Conservation (phyloP, 2,329 filamentous ascomycete species). For the Neopestalotiopsis clavispora region DNA sequence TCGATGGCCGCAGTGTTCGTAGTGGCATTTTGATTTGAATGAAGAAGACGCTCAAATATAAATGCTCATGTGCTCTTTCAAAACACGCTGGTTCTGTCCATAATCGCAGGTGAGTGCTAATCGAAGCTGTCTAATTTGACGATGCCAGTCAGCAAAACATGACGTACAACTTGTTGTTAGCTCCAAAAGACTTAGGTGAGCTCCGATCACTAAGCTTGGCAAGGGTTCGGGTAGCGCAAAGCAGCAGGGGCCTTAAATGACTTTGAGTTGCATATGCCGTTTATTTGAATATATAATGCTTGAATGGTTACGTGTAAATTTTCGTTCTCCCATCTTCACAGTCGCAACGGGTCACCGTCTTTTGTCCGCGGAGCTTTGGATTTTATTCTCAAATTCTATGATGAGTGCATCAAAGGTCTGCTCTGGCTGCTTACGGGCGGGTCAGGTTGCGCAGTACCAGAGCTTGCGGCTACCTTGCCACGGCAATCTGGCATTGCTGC, state of each 20-base stretch:
- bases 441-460: background rate
- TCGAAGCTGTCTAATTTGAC: background rate
- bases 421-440: background rate
- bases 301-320: background rate
- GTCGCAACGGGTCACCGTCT: background rate
- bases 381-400: background rate
- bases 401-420: constrained; percentile 11
- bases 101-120: background rate
- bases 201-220: background rate
- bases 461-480: background rate
- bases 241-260: background rate
- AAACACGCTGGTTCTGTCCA: background rate
- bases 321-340: background rate
- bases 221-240: background rate
- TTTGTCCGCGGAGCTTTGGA: background rate
- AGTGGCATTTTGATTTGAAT: constrained; percentile 5
- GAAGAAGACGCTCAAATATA: too few relatives aligned
- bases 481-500: background rate
- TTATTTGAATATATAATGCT: background rate
- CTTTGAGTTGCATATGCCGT: background rate
- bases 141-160: background rate
- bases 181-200: background rate
- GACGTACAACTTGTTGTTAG: background rate
- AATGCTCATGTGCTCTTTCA: background rate
- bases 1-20: constrained; percentile 9